Percentiles rank a stretch among this genome's conserved stretches.
phyloP scores from a whole-genome alignment of 176 grass and related monocot genomes.

The Canna indica region DNA sequence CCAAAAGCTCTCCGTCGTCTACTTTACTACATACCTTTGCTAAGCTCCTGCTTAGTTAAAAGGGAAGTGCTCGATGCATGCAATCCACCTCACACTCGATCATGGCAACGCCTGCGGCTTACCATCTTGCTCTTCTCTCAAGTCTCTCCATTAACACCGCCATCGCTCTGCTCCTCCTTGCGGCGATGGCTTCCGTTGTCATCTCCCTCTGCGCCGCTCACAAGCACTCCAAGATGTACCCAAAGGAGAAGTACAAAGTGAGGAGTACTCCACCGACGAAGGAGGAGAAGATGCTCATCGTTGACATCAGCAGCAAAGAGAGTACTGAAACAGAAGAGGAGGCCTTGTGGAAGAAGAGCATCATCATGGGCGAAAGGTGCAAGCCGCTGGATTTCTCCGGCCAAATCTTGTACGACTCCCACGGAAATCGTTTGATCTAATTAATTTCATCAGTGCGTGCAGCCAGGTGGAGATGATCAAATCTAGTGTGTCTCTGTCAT shows the following conservation, averaged over 20 bases:
- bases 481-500: too few relatives aligned
- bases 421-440: slow-evolving; percentile 37
- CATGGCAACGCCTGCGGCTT: background rate
- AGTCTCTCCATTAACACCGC: background rate
- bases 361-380: slow-evolving; percentile 79
- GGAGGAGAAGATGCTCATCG: background rate
- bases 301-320: background rate
- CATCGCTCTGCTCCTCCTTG: background rate
- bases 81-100: too few relatives aligned
- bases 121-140: background rate
- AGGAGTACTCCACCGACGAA: background rate
- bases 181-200: background rate
- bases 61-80: too few relatives aligned
- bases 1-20: too few relatives aligned
- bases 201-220: slow-evolving; percentile 13
- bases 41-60: too few relatives aligned
- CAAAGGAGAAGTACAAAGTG: background rate
- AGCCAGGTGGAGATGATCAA: too few relatives aligned
- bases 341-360: slow-evolving; percentile 61
- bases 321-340: slow-evolving; percentile 5
- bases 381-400: slow-evolving; percentile 78
- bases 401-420: slow-evolving; percentile 77
- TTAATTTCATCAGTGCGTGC: too few relatives aligned
- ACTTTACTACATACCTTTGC: too few relatives aligned
- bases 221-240: slow-evolving; percentile 10